Evolutionary conservation across 257 asterid species (phyloP).

Genomic region (Ilex aquifolium): DNA sequence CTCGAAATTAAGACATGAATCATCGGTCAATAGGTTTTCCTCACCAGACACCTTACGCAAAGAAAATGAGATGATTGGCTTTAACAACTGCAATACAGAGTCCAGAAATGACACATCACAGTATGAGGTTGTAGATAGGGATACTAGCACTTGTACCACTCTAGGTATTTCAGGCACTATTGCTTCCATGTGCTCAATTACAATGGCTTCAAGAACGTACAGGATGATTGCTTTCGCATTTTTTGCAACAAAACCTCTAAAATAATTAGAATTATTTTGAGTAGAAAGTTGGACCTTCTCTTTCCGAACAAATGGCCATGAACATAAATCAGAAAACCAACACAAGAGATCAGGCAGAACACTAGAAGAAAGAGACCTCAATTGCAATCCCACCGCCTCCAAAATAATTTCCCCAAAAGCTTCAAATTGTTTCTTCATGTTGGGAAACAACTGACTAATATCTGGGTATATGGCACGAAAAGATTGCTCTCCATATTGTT

Average conservation of each 20-base stretch:
- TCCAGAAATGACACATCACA: constrained; percentile 84
- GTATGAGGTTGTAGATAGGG: constrained; percentile 65
- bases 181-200: constrained; percentile 86
- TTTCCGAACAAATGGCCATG: constrained; percentile 67
- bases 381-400: constrained; percentile 90
- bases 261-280: constrained; percentile 34
- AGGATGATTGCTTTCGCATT: constrained; percentile 87
- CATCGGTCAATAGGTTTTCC: constrained; percentile 43
- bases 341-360: constrained; percentile 76
- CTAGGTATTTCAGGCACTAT: constrained; percentile 84
- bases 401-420: constrained; percentile 79
- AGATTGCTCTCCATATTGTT: constrained; percentile 44
- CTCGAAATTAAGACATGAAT: constrained; percentile 62
- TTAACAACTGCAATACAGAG: constrained; percentile 58
- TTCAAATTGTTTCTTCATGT: constrained; percentile 72
- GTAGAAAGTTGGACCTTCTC: constrained; percentile 27
- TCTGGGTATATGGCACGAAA: constrained; percentile 63
- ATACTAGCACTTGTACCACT: constrained; percentile 66
- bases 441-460: constrained; percentile 70
- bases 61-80: constrained; percentile 78
- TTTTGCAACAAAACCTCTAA: constrained; percentile 81
- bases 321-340: constrained; percentile 91
- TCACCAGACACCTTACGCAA: constrained; percentile 56
- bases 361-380: constrained; percentile 70
- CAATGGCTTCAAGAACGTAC: constrained; percentile 83